phyloP scores from a whole-genome alignment of 2,329 filamentous ascomycete genomes.

The Neoscytalidium dimidiatum region DNA sequence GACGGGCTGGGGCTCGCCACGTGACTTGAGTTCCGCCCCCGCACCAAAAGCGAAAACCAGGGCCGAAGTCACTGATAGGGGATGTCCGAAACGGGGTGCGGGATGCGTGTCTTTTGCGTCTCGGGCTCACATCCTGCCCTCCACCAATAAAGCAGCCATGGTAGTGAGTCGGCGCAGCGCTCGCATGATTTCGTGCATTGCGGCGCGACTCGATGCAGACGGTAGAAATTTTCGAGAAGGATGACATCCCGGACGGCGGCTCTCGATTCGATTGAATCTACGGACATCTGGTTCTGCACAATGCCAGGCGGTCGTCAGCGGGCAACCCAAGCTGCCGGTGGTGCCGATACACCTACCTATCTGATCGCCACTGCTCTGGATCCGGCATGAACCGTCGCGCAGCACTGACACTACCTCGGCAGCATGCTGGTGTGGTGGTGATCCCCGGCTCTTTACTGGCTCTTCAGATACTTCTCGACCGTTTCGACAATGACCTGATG shows the following conservation, averaged over 20 bases:
- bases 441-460: constrained; percentile 1
- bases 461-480: constrained; percentile 54
- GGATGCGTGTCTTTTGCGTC: neutral
- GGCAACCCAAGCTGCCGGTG: neutral
- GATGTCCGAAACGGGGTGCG: neutral
- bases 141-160: neutral
- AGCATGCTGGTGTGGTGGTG: neutral
- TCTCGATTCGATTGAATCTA: neutral
- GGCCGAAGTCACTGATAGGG: neutral
- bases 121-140: neutral
- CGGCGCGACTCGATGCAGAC: neutral
- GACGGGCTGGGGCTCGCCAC: no score
- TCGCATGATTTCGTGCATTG: neutral
- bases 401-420: neutral
- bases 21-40: constrained; percentile 3
- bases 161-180: neutral
- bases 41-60: neutral
- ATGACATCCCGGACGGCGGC: neutral
- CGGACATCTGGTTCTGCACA: neutral
- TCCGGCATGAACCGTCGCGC: neutral
- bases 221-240: neutral
- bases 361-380: neutral
- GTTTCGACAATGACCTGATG: constrained; percentile 75
- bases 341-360: neutral
- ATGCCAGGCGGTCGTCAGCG: neutral